Percentiles rank a stretch among this genome's conserved stretches.
Evolutionary conservation across 768 basidiomycete genomes (phyloP).

Genomic region (Grammothele lineata): DNA sequence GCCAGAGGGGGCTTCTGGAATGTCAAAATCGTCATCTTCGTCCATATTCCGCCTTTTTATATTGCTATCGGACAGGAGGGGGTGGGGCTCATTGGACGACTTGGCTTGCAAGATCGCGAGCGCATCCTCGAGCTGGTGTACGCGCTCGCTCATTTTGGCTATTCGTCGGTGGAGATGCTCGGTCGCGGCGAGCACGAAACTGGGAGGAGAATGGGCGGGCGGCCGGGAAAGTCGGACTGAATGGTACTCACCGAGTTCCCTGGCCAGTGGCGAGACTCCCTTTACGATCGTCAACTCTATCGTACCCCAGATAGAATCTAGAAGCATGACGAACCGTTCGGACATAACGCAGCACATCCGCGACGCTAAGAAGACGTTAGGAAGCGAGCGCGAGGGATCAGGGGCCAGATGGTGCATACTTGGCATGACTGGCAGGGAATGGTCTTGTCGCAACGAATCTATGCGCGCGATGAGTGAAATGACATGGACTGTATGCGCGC

Average conservation of each 20-base stretch:
- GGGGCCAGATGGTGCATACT: slow-evolving; percentile 31
- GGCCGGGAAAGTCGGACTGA: no score
- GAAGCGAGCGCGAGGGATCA: not conserved
- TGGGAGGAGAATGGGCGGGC: no score
- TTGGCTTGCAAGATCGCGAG: slow-evolving; percentile 54
- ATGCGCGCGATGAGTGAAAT: slow-evolving; percentile 17
- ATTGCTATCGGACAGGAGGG: slow-evolving; percentile 50
- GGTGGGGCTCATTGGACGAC: slow-evolving; percentile 52
- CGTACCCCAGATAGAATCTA: no score
- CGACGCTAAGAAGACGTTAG: slow-evolving; percentile 33
- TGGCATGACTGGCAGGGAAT: slow-evolving; percentile 77
- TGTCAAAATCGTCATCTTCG: slow-evolving; percentile 26
- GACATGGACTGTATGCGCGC: no score
- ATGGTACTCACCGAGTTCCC: slow-evolving; percentile 56
- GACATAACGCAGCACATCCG: slow-evolving; percentile 67
- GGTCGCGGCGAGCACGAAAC: slow-evolving; percentile 64
- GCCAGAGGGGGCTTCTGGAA: slow-evolving; percentile 17
- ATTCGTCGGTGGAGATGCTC: slow-evolving; percentile 64
- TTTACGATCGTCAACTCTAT: slow-evolving; percentile 23
- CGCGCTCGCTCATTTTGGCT: slow-evolving; percentile 59
- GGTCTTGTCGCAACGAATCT: slow-evolving; percentile 82
- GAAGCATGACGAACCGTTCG: slow-evolving; percentile 59
- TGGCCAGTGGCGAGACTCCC: slow-evolving; percentile 78
- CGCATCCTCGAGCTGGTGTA: slow-evolving; percentile 66
- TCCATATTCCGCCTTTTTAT: slow-evolving; percentile 37